Evolutionary conservation across 176 grass and related monocot genomes (phyloP).

Genomic region (Rhynchospora breviuscula): DNA sequence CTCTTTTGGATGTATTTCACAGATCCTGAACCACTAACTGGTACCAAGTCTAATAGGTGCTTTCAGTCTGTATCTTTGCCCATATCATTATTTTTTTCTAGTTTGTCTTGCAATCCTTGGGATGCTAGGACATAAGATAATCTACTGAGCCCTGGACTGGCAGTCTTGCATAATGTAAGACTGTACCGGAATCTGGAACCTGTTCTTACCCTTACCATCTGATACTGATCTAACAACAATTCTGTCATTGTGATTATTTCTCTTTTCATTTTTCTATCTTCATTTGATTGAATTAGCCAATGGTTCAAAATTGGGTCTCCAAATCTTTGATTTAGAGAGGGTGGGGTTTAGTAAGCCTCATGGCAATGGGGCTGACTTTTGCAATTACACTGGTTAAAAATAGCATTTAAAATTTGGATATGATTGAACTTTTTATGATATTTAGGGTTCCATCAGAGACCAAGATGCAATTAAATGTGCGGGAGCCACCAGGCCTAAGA

Average conservation of each 20-base stretch:
- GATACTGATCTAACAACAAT: no score
- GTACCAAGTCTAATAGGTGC: background rate
- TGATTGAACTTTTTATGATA: background rate
- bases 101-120: background rate
- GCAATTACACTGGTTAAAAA: background rate
- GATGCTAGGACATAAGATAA: background rate
- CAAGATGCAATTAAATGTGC: slow-evolving; percentile 39
- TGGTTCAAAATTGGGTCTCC: background rate
- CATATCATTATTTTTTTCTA: background rate
- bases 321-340: background rate
- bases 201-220: no score
- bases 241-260: background rate
- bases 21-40: slow-evolving; percentile 14
- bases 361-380: background rate
- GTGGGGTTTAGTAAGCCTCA: no score
- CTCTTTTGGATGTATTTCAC: slow-evolving; percentile 5
- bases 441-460: slow-evolving; percentile 29
- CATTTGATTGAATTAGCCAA: background rate
- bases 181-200: no score
- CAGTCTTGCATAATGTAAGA: background rate
- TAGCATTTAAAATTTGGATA: background rate
- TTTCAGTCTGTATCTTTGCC: background rate
- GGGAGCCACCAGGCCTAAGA: slow-evolving; percentile 55
- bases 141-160: background rate
- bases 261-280: background rate